Evolutionary conservation across 768 basidiomycete species (phyloP).

Genomic region (Daedaleopsis nitida): DNA sequence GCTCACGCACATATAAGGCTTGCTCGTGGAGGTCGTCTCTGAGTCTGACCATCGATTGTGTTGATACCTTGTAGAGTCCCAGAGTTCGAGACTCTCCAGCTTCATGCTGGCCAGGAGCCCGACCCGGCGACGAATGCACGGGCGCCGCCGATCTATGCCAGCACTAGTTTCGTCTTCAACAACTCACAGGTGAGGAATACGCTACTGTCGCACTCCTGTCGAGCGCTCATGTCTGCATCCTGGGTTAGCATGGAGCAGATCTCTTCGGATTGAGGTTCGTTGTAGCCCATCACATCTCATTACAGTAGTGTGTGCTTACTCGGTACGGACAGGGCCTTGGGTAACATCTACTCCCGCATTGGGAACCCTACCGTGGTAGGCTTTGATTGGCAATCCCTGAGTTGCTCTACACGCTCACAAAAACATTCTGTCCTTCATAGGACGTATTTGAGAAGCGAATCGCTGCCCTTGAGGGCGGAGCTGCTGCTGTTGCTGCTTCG

Average conservation of each 20-base stretch:
- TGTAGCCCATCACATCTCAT: no score
- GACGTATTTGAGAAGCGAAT: conserved; percentile 81
- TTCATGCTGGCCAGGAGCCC: conserved; percentile 72
- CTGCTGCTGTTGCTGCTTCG: conserved; percentile 70
- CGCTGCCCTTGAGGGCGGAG: conserved; percentile 79
- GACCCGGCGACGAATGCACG: conserved; percentile 71
- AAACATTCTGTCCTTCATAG: conserved; percentile 34
- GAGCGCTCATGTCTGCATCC: background rate
- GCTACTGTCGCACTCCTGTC: no score
- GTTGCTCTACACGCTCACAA: background rate
- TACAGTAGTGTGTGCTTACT: no score
- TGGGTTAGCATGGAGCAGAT: conserved; percentile 63
- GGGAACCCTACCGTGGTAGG: conserved; percentile 67
- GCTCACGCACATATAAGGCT: background rate
- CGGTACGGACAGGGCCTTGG: conserved; percentile 41
- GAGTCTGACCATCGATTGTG: background rate
- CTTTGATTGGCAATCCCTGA: conserved; percentile 8
- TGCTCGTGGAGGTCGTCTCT: no score
- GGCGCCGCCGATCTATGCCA: conserved; percentile 77
- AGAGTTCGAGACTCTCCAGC: conserved; percentile 79
- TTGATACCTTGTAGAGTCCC: conserved; percentile 38
- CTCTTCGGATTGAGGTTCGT: conserved; percentile 62
- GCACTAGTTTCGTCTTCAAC: conserved; percentile 75
- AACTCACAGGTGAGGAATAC: conserved; percentile 50
- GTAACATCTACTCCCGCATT: conserved; percentile 69